phyloP scores from a whole-genome alignment of 2,329 filamentous ascomycete species.

The Tetracladium maxilliforme region DNA sequence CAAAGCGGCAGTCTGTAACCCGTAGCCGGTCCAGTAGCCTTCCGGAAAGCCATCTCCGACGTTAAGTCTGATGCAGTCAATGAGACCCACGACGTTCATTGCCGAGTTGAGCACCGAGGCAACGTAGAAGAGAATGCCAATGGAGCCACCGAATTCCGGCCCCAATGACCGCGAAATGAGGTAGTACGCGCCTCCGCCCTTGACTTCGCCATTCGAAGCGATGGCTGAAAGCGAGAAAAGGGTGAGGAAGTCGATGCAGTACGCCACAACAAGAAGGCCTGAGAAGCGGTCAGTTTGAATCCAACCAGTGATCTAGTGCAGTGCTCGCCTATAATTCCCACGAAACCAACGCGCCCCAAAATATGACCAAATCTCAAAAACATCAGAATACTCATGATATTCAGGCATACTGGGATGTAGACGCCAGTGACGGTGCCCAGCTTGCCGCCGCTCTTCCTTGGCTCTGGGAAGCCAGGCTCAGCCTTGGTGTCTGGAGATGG shows the following conservation, averaged over 20 bases:
- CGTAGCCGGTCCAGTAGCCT: slow-evolving; percentile 64
- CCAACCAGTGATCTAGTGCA: slow-evolving; percentile 1
- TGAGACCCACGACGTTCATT: slow-evolving; percentile 73
- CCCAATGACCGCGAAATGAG: slow-evolving; percentile 75
- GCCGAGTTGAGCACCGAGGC: slow-evolving; percentile 79
- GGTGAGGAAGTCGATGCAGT: slow-evolving; percentile 69
- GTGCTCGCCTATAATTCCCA: slow-evolving; percentile 64
- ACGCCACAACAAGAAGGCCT: slow-evolving; percentile 64
- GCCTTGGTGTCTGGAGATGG: no score
- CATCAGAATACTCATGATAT: slow-evolving; percentile 84
- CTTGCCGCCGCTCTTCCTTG: slow-evolving; percentile 47
- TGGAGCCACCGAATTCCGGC: slow-evolving; percentile 79
- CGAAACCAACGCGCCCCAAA: slow-evolving; percentile 61
- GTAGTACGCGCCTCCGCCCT: slow-evolving; percentile 79
- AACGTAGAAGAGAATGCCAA: slow-evolving; percentile 80
- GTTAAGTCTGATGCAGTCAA: slow-evolving; percentile 70
- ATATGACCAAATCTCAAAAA: slow-evolving; percentile 81
- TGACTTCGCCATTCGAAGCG: slow-evolving; percentile 78
- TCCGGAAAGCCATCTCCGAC: slow-evolving; percentile 54
- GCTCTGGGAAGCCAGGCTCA: no score
- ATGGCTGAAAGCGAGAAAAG: slow-evolving; percentile 79
- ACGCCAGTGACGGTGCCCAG: slow-evolving; percentile 66
- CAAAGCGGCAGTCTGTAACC: slow-evolving; percentile 59
- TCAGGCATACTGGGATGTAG: slow-evolving; percentile 78
- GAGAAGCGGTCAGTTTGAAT: slow-evolving; percentile 8